phyloP scores from a whole-genome alignment of 352 stramenopile genomes.

The Peronospora tabacina region DNA sequence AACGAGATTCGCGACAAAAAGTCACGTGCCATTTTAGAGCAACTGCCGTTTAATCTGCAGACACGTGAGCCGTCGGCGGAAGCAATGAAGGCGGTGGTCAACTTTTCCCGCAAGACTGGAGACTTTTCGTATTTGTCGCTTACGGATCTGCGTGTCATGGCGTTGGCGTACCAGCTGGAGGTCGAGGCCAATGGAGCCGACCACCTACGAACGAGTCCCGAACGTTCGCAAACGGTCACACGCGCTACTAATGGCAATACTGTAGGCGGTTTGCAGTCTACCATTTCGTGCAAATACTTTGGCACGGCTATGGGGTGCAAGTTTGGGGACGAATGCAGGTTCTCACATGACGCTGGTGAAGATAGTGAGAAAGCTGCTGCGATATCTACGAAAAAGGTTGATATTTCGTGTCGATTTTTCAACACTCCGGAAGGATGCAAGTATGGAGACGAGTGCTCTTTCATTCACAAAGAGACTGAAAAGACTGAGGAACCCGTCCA shows the following conservation, averaged over 20 bases:
- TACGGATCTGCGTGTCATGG: conserved; percentile 83
- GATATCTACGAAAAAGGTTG: conserved; percentile 45
- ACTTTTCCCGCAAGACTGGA: conserved; percentile 80
- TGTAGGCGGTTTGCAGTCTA: conserved; percentile 37
- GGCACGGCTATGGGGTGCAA: conserved; percentile 71
- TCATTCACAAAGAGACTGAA: conserved; percentile 51
- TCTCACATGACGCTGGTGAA: conserved; percentile 50
- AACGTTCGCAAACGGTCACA: conserved; percentile 57
- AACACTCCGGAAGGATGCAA: conserved; percentile 67
- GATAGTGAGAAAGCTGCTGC: conserved; percentile 16
- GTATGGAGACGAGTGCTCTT: conserved; percentile 61
- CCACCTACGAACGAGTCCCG: conserved; percentile 65
- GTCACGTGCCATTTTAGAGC: conserved; percentile 57
- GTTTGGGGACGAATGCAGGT: conserved; percentile 72
- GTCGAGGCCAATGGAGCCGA: conserved; percentile 57
- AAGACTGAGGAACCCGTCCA: conserved; percentile 10
- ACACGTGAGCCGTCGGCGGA: conserved; percentile 76
- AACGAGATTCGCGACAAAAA: conserved; percentile 80
- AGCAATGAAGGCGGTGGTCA: conserved; percentile 68
- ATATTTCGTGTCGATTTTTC: conserved; percentile 71
- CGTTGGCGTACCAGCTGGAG: conserved; percentile 82
- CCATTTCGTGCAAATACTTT: conserved; percentile 74
- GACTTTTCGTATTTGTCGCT: conserved; percentile 82
- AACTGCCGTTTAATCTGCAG: conserved; percentile 65
- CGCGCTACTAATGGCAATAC: conserved; percentile 63